Evolutionary conservation across 2,329 filamentous ascomycete genomes (phyloP), one percentile per base, ranked within the genome.

Genomic region (Hypoxylon sp.): DNA sequence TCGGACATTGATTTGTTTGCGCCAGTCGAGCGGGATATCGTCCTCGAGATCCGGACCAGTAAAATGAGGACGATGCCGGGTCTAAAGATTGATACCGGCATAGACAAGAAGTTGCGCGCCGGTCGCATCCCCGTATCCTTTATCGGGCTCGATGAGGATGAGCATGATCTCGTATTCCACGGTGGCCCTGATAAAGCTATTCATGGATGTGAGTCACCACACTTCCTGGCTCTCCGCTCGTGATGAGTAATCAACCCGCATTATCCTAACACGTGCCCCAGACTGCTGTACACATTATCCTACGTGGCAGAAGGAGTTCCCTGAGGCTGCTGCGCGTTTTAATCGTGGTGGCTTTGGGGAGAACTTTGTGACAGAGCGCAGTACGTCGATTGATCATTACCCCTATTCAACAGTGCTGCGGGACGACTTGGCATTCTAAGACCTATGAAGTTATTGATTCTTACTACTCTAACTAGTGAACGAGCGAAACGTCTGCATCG

Each of bases 401-500:
- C 67, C 63, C 57, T 67, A 53, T 67, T 64, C n/a, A 22, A 48
- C 10, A 19, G 37, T 24, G 5, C 8, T 6, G 13, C 35, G 8
- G 22, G 17, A 8, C 31, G 26, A 29, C 42, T 47, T 13, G 22
- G 33, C 33, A 24, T 42, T 14, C 13, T 13, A 8, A 57, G 13
- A 29, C 17, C 29, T 11, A 6, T 8, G 3, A 39, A 11, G 8
- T 14, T 19, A 31, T 35, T 59, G 11, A 46, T 46, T 31, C n/a
- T 26, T 55, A 3, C 1, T 3, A 33, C 19, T 9, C 14, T 19
- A 3, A 3, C 6, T 26, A 71, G 68, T 90, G 81, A 90, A 89
- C 72, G 90, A 92, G 79, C 82, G 84, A 37, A 91, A 89, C 70
- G 80, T 91, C 0, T 91, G 89, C 76, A 89, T 92, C 57, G 89